These are phyloP conservation scores for Spergularia azorica DNA, from an alignment of 179 eudicot genomes.

Conservation along the genomic window DNA sequence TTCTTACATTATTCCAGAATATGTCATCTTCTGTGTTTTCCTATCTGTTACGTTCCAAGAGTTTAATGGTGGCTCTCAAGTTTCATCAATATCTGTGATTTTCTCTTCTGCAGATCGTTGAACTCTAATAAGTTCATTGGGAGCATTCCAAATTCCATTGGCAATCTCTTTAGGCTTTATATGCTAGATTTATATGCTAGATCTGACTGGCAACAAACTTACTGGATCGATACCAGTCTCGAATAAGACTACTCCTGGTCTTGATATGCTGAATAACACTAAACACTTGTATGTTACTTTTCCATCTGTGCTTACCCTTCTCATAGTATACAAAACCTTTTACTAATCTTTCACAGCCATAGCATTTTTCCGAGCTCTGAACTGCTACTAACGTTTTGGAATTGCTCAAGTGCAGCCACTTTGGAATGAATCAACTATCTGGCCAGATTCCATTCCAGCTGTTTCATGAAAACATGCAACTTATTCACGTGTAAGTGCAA, in stretches of 20 bases:
- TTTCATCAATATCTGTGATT: neutral
- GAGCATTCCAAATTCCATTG: slow-evolving; percentile 61
- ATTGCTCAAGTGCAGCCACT: slow-evolving; percentile 45
- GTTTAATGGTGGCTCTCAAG: neutral
- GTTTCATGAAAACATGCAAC: slow-evolving; percentile 39
- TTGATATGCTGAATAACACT: slow-evolving; percentile 57
- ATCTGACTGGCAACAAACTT: slow-evolving; percentile 61
- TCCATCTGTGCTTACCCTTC: neutral
- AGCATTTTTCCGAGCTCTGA: neutral
- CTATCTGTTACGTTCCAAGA: neutral
- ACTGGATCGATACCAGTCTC: slow-evolving; percentile 74
- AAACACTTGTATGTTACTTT: slow-evolving; percentile 64
- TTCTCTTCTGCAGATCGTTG: slow-evolving; percentile 47
- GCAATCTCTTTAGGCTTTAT: slow-evolving; percentile 52
- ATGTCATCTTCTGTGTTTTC: neutral
- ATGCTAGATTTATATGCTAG: slow-evolving; percentile 88
- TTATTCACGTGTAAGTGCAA: slow-evolving; percentile 64
- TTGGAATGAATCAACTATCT: slow-evolving; percentile 62
- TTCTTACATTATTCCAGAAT: neutral
- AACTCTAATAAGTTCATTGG: slow-evolving; percentile 66
- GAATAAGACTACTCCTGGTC: slow-evolving; percentile 49
- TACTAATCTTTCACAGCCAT: neutral
- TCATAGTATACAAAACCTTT: neutral
- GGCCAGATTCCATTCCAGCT: slow-evolving; percentile 57
- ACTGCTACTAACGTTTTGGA: neutral